Percentiles rank a stretch among this genome's conserved stretches.
Evolutionary conservation across 805 yeast genomes (phyloP).

Genomic region (Wickerhamia fluorescens): DNA sequence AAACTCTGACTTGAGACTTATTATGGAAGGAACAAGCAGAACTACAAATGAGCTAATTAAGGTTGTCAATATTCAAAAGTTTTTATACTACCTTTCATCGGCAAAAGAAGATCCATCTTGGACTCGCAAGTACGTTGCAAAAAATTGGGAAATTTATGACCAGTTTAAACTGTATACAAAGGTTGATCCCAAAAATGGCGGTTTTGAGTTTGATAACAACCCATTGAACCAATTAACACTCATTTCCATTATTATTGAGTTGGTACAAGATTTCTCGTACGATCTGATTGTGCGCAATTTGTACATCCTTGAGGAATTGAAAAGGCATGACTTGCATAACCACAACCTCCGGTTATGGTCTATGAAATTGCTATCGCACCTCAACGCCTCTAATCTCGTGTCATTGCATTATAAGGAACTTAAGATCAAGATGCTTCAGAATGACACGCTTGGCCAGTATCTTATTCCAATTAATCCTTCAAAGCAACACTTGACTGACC

Average conservation of each 20-base stretch:
- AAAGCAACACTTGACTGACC: constrained; percentile 16
- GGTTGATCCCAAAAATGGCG: constrained; percentile 21
- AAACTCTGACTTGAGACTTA: background rate
- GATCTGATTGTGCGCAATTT: constrained; percentile 31
- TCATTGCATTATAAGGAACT: constrained; percentile 43
- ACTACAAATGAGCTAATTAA: constrained; percentile 11
- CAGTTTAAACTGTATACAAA: constrained; percentile 21
- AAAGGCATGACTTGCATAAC: constrained; percentile 57
- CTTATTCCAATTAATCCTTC: constrained; percentile 29
- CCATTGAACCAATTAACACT: constrained; percentile 61
- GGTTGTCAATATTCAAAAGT: constrained; percentile 42
- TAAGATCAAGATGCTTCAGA: constrained; percentile 68
- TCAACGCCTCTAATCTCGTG: constrained; percentile 52
- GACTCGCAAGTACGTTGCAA: constrained; percentile 1
- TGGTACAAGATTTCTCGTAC: constrained; percentile 16
- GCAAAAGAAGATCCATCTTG: constrained; percentile 1
- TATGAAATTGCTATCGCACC: constrained; percentile 48
- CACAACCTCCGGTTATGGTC: constrained; percentile 69
- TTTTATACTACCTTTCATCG: constrained; percentile 25
- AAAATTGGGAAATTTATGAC: constrained; percentile 22
- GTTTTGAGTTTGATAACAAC: constrained; percentile 59
- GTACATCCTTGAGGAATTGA: constrained; percentile 51
- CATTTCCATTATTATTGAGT: constrained; percentile 35
- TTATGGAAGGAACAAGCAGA: background rate
- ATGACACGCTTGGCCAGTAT: constrained; percentile 57